phyloP scores from a whole-genome alignment of 306 rosid species.

The Vicia villosa region DNA sequence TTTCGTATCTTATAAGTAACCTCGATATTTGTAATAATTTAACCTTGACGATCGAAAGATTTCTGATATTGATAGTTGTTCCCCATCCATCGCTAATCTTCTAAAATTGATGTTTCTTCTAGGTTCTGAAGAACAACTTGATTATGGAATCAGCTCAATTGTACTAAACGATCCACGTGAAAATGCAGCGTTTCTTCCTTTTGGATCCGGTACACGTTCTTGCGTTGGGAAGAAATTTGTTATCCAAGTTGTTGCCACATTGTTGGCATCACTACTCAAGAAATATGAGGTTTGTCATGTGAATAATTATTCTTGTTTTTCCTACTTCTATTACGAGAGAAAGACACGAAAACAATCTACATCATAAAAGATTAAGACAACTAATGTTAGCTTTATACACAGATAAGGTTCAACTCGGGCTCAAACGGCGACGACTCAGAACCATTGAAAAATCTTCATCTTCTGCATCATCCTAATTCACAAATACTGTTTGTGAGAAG shows the following conservation, averaged over 20 bases:
- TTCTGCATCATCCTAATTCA: conserved; percentile 46
- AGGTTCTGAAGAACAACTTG: conserved; percentile 46
- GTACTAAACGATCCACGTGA: conserved; percentile 63
- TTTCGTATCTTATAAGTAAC: background rate
- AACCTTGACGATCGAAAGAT: too few relatives aligned
- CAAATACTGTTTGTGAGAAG: conserved; percentile 51
- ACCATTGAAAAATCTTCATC: conserved; percentile 35
- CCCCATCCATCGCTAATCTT: conserved; percentile 35
- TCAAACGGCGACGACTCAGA: conserved; percentile 42
- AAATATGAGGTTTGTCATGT: conserved; percentile 61
- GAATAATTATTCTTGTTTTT: conserved; percentile 8
- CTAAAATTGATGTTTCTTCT: conserved; percentile 27
- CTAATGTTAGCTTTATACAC: conserved; percentile 28
- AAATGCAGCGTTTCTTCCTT: conserved; percentile 73
- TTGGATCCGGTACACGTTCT: conserved; percentile 76
- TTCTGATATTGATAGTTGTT: too few relatives aligned
- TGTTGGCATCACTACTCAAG: conserved; percentile 62
- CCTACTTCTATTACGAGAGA: background rate
- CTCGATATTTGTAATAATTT: background rate
- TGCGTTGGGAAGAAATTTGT: conserved; percentile 77
- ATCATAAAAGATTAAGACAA: background rate
- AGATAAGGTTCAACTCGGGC: conserved; percentile 59
- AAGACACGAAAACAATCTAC: background rate
- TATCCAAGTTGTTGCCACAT: conserved; percentile 58
- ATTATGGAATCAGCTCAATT: conserved; percentile 39